Evolutionary conservation across 805 yeast genomes (phyloP).

Genomic region (Candida saitoana): DNA sequence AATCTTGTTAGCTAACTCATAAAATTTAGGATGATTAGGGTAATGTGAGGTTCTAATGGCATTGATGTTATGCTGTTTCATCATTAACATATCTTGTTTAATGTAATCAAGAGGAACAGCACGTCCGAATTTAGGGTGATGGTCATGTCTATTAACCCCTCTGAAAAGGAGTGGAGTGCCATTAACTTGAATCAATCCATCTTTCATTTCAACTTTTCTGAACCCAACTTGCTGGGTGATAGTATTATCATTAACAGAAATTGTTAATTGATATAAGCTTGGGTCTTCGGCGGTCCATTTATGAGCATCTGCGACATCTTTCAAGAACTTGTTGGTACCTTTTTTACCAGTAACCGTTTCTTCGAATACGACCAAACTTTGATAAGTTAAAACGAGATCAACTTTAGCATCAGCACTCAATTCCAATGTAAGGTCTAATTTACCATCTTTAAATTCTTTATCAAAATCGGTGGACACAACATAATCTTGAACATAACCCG

Average conservation of each 20-base stretch:
- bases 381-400: background rate
- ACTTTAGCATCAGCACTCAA: background rate
- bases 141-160: slow-evolving; percentile 36
- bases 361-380: background rate
- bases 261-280: slow-evolving; percentile 17
- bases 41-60: slow-evolving; percentile 35
- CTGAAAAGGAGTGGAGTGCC: slow-evolving; percentile 23
- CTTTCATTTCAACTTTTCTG: slow-evolving; percentile 21
- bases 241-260: slow-evolving; percentile 12
- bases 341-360: slow-evolving; percentile 1
- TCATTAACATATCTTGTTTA: slow-evolving; percentile 23
- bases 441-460: slow-evolving; percentile 9
- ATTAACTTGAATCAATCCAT: slow-evolving; percentile 25
- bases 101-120: slow-evolving; percentile 32
- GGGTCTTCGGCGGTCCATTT: slow-evolving; percentile 35
- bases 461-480: slow-evolving; percentile 17
- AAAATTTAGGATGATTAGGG: slow-evolving; percentile 30
- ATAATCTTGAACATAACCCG: slow-evolving; percentile 25
- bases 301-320: slow-evolving; percentile 14
- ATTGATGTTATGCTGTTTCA: slow-evolving; percentile 32
- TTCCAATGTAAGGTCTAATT: slow-evolving; percentile 5
- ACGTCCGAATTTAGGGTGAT: slow-evolving; percentile 28
- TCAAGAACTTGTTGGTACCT: background rate
- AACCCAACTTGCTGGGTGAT: slow-evolving; percentile 24
- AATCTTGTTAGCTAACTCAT: slow-evolving; percentile 24